Percentiles rank a stretch among this genome's conserved stretches.
Conservation (phyloP, 169 alveolate genomes). For the Babesia gibsoni region DNA sequence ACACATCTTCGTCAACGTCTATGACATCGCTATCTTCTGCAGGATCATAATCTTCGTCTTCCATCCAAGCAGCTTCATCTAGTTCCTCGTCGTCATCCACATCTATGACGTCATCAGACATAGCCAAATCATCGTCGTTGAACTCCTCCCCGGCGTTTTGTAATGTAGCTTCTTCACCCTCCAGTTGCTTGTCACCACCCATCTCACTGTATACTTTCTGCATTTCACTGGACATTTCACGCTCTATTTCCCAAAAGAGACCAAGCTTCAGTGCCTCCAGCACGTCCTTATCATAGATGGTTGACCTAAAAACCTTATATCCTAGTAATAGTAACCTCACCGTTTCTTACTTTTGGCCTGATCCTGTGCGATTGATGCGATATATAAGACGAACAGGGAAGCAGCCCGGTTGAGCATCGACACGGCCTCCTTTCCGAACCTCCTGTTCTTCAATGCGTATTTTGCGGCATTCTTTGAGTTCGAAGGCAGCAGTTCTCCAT, state of each 20-base stretch:
- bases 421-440: constrained; percentile 50
- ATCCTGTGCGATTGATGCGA: constrained; percentile 52
- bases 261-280: constrained; percentile 46
- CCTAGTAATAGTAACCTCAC: neutral
- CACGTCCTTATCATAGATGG: constrained; percentile 50
- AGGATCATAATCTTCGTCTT: constrained; percentile 62
- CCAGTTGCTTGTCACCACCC: neutral
- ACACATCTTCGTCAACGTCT: constrained; percentile 41
- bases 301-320: constrained; percentile 9
- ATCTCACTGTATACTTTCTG: constrained; percentile 1
- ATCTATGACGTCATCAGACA: neutral
- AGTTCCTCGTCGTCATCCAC: constrained; percentile 23
- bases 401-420: constrained; percentile 50
- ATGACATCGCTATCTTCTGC: constrained; percentile 65
- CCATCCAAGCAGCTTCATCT: constrained; percentile 29
- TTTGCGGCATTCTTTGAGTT: constrained; percentile 19
- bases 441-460: constrained; percentile 36
- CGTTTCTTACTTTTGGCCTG: constrained; percentile 49
- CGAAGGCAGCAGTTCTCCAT: neutral
- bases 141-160: neutral
- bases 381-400: constrained; percentile 57
- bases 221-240: constrained; percentile 23
- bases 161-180: neutral
- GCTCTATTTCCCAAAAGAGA: constrained; percentile 53
- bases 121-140: neutral